Base-by-base conservation (phyloP, 169 alveolate genomes). In the Cryptosporidium muris region DNA sequence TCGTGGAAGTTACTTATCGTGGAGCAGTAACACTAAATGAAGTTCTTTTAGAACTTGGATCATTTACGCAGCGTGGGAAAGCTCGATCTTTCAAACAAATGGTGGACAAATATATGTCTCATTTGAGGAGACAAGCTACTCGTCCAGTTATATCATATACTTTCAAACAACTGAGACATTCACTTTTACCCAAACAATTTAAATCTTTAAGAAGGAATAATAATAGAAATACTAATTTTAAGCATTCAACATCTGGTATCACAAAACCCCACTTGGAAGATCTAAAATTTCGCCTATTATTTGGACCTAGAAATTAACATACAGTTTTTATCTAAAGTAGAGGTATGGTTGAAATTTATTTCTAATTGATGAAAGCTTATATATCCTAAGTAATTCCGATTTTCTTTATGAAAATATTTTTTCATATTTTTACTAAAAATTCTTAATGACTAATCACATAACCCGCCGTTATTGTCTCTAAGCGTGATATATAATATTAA, bases 1-100 rank as follows among this genome's bases (percentile, higher is more conserved):
- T 74, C 1, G 85, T 62, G 7, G 85, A 74, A 58, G 68, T 74
- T 16, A 74, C 85, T n/a, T 74, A 74, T 60, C 52, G 85, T 25
- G 85, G 85, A 5, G 54, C 85, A 14, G 85, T 74, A 12, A 58
- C 85, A 4, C 34, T 74, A 54, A 74, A 74, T 14, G 60, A 74
- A n/a, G 85, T 74, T 3, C 51, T 74, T 6, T 49, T 74, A 16
- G 85, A 74, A 43, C 62, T 74, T n/a, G 25, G 85, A 11, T 74
- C 85, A 2, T 74, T 74, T 47, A 74, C 85, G 7, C 85, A 74
- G 47, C 54, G 85, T 14, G 60, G 85, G 45, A 74, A 74, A 36
- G 52, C 38, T 14, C 54, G 85, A 43, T 45, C 85, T 1, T 52
- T 74, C 16, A 74, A 74, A 36, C 74, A 54, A 34, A 74, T 74